phyloP scores from a whole-genome alignment of 2,329 filamentous ascomycete species.

The Sporothrix mexicana region DNA sequence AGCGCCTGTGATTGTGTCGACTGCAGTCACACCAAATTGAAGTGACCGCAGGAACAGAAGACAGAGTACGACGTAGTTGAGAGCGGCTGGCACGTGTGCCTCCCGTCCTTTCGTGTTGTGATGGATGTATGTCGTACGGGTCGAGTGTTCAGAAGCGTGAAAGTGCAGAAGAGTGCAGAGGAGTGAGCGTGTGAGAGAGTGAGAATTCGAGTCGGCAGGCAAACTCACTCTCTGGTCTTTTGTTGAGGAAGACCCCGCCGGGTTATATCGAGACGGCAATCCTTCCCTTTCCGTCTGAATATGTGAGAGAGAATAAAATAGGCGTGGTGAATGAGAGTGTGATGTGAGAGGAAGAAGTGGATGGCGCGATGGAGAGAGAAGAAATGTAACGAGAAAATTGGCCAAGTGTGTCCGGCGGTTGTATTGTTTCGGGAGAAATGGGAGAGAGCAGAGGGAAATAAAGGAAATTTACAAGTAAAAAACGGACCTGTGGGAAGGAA shows the following conservation, averaged over 20 bases:
- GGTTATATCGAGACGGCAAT: background rate
- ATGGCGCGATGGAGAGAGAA: conserved; percentile 1
- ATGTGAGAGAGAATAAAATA: background rate
- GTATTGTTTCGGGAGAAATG: background rate
- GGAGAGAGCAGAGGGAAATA: conserved; percentile 3
- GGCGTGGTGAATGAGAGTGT: background rate
- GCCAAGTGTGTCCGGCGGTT: background rate
- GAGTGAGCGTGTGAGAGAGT: background rate
- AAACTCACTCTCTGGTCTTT: background rate
- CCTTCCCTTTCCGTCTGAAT: background rate
- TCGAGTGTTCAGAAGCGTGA: background rate
- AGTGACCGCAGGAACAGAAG: conserved; percentile 3
- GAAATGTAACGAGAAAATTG: background rate
- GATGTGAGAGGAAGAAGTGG: background rate
- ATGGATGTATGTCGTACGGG: background rate
- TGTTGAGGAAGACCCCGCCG: background rate
- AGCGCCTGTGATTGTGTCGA: background rate
- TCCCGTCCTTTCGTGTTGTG: background rate
- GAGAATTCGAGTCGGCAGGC: background rate
- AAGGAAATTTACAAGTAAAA: background rate
- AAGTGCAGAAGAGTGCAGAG: background rate
- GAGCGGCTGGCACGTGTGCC: background rate
- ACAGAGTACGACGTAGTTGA: background rate
- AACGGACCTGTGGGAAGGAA: background rate
- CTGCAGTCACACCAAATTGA: background rate